Evolutionary conservation across 768 basidiomycete genomes (phyloP).

Genomic region (Dentipellis fragilis): DNA sequence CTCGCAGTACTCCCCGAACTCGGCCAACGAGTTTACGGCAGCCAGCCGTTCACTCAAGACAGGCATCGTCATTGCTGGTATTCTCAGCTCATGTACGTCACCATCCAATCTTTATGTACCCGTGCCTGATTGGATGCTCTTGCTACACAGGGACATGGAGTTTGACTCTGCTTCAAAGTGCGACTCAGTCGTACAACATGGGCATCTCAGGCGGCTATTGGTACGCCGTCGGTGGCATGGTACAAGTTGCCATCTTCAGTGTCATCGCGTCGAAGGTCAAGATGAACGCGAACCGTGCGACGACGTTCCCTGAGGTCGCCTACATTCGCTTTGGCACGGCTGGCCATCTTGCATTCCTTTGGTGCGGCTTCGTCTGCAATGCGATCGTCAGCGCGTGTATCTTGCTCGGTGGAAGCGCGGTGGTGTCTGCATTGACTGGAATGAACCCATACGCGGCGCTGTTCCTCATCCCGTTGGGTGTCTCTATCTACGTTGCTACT

Average conservation of each 20-base stretch:
- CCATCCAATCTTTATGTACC: background rate
- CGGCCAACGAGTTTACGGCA: slow-evolving; percentile 22
- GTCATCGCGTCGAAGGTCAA: slow-evolving; percentile 21
- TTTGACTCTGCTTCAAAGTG: slow-evolving; percentile 20
- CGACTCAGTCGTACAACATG: slow-evolving; percentile 19
- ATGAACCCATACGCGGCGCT: slow-evolving; percentile 29
- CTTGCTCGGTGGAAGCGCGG: slow-evolving; percentile 28
- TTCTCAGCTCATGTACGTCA: slow-evolving; percentile 1
- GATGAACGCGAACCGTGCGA: slow-evolving; percentile 24
- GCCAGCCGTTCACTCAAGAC: slow-evolving; percentile 15
- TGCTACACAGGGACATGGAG: slow-evolving; percentile 23
- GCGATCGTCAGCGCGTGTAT: slow-evolving; percentile 26
- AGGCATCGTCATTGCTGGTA: slow-evolving; percentile 10
- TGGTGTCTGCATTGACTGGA: slow-evolving; percentile 29
- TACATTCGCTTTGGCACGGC: slow-evolving; percentile 20
- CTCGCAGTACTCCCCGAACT: slow-evolving; percentile 17
- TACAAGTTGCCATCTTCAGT: slow-evolving; percentile 19
- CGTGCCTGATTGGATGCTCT: slow-evolving; percentile 6
- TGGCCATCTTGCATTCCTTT: slow-evolving; percentile 20
- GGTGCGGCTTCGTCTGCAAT: slow-evolving; percentile 16
- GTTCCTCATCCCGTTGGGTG: slow-evolving; percentile 31
- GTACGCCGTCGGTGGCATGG: slow-evolving; percentile 21
- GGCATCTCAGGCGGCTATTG: slow-evolving; percentile 19
- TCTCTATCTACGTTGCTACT: slow-evolving; percentile 25
- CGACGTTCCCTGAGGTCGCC: slow-evolving; percentile 28